A percentile compares a stretch with the other conserved stretches of the same genome.
These are phyloP conservation scores for Crotalaria pallida DNA, from an alignment of 306 rosid genomes.

Conservation along the genomic window DNA sequence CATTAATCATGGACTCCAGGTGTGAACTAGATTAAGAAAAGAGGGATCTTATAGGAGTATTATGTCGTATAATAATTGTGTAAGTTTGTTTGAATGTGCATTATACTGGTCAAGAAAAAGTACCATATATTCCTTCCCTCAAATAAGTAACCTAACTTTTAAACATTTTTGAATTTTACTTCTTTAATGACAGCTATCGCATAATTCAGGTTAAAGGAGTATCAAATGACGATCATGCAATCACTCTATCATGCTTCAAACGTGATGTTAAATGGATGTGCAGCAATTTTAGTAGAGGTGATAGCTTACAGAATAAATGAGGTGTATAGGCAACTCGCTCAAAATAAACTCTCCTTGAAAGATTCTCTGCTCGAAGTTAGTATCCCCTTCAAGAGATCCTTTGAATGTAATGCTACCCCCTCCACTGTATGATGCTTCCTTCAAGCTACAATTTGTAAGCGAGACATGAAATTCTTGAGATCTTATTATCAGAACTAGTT, in stretches of 20 bases:
- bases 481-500: background rate
- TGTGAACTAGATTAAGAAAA: slow-evolving; percentile 11
- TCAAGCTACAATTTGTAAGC: slow-evolving; percentile 46
- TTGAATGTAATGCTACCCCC: slow-evolving; percentile 75
- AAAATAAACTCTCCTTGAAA: slow-evolving; percentile 62
- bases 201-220: background rate
- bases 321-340: slow-evolving; percentile 49
- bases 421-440: slow-evolving; percentile 68
- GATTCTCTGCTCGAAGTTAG: slow-evolving; percentile 42
- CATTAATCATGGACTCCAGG: slow-evolving; percentile 18
- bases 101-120: slow-evolving; percentile 18
- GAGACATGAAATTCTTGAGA: slow-evolving; percentile 12
- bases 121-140: slow-evolving; percentile 6
- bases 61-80: background rate
- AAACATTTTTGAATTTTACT: background rate
- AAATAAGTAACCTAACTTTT: background rate
- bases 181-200: background rate
- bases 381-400: slow-evolving; percentile 54
- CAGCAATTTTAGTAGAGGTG: slow-evolving; percentile 4
- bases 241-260: background rate
- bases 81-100: background rate
- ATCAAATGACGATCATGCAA: background rate
- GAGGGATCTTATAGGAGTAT: background rate
- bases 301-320: slow-evolving; percentile 62
- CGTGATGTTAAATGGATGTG: background rate